phyloP scores from a whole-genome alignment of 2,329 filamentous ascomycete species.

The Blastomyces parvus region DNA sequence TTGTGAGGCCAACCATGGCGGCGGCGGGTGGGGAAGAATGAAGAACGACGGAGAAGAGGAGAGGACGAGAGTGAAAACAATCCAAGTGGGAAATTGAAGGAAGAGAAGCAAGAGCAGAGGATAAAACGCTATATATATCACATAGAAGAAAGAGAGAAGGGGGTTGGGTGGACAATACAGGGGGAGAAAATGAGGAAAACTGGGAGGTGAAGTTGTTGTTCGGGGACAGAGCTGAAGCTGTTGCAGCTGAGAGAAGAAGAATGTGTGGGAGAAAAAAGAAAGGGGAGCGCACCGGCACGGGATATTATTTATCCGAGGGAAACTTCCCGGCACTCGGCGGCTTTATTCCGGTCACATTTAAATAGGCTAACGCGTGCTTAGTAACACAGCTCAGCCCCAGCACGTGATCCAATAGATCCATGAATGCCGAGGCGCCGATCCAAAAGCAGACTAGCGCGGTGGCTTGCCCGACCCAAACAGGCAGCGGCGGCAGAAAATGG shows the following conservation, averaged over 20 bases:
- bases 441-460: no score
- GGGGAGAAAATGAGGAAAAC: background rate
- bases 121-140: slow-evolving; percentile 1
- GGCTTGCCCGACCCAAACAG: no score
- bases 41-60: background rate
- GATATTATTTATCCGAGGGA: background rate
- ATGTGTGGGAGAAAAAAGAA: no score
- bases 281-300: no score
- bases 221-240: no score
- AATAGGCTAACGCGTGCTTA: background rate
- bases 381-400: background rate
- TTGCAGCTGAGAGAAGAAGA: no score
- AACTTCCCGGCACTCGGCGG: background rate
- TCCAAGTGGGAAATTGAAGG: background rate
- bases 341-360: background rate
- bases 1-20: slow-evolving; percentile 36
- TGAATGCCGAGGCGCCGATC: no score
- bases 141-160: slow-evolving; percentile 5
- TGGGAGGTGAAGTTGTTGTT: no score
- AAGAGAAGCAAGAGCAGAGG: background rate
- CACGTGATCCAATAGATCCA: no score
- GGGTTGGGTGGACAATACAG: slow-evolving; percentile 3
- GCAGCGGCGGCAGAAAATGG: no score
- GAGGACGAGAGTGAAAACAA: background rate
- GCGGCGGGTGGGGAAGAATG: slow-evolving; percentile 16